Evolutionary conservation across 768 basidiomycete species (phyloP).

Genomic region (Russula brevipes): DNA sequence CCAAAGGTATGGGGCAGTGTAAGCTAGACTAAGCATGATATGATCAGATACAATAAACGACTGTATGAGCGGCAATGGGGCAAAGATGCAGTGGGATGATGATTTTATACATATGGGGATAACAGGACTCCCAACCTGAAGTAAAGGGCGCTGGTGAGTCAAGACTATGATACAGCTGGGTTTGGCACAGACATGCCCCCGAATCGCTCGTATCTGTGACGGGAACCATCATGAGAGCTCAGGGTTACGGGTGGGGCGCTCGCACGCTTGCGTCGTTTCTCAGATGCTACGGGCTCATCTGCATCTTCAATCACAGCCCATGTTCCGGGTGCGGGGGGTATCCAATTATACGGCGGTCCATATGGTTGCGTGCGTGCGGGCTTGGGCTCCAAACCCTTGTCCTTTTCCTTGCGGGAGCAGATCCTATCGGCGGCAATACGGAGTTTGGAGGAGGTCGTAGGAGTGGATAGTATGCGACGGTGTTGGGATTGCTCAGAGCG

Average conservation of each 20-base stretch:
- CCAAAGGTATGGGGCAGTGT: conserved; percentile 7
- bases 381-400: background rate
- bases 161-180: background rate
- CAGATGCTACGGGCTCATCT: background rate
- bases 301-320: conserved; percentile 18
- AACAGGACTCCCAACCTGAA: background rate
- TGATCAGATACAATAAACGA: conserved; percentile 6
- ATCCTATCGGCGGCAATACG: conserved; percentile 16
- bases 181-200: background rate
- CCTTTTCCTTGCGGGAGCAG: conserved; percentile 15
- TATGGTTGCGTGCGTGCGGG: conserved; percentile 26
- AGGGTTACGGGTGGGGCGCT: background rate
- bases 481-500: background rate
- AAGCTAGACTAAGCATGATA: background rate
- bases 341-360: conserved; percentile 24
- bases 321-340: conserved; percentile 20
- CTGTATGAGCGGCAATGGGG: conserved; percentile 8
- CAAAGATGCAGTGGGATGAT: background rate
- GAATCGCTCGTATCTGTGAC: background rate
- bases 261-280: conserved; percentile 4
- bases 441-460: conserved; percentile 1
- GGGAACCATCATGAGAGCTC: background rate
- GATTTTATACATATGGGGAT: conserved; percentile 7
- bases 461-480: conserved; percentile 9
- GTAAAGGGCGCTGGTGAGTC: no score